phyloP scores from a whole-genome alignment of 345 rosid genomes.

The Acer saccharum region DNA sequence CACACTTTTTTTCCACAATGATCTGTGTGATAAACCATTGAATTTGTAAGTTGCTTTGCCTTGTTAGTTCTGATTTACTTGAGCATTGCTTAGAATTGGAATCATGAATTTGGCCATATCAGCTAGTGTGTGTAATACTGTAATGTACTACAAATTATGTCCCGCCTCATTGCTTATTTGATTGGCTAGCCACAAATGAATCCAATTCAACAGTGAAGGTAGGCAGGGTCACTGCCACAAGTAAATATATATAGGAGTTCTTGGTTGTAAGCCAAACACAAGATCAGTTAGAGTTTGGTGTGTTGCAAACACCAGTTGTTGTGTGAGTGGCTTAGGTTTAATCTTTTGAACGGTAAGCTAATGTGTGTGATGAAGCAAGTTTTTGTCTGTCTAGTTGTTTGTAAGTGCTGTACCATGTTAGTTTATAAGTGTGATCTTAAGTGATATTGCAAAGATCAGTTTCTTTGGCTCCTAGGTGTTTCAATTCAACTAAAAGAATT shows the following conservation, averaged over 20 bases:
- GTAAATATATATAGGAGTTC: background rate
- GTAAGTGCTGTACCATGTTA: background rate
- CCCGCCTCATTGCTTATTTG: background rate
- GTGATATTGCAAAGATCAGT: background rate
- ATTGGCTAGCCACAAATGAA: background rate
- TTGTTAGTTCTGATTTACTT: conserved; percentile 11
- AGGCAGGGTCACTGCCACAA: background rate
- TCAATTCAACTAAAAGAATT: background rate
- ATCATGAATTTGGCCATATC: background rate
- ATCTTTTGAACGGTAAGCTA: background rate
- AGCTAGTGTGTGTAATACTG: background rate
- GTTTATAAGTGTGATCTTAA: background rate
- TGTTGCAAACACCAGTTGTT: background rate
- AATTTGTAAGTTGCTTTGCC: conserved; percentile 48
- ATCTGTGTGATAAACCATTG: conserved; percentile 73
- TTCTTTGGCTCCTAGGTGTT: background rate
- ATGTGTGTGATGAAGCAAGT: background rate
- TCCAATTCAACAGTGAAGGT: conserved; percentile 3
- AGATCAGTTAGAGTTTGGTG: background rate
- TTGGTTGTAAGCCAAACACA: background rate
- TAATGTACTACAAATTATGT: background rate
- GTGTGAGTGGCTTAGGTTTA: background rate
- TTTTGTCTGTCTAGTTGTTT: background rate
- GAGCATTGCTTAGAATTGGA: background rate
- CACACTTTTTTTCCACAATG: conserved; percentile 58